Evolutionary conservation across 192 early-diverging fungal genomes (phyloP).

Genomic region (Podochytrium sp.): DNA sequence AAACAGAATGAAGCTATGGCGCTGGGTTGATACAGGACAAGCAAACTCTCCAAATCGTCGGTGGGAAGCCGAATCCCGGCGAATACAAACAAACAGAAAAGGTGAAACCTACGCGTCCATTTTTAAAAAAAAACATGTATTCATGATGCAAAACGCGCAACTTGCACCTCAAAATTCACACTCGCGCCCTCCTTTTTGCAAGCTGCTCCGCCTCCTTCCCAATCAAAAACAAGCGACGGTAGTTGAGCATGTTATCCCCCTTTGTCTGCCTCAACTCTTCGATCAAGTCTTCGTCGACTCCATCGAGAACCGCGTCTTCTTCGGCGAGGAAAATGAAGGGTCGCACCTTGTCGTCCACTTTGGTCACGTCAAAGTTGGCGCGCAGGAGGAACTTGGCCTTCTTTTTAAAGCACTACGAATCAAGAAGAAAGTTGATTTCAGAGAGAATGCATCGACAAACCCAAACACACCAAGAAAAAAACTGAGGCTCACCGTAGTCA

Average conservation of each 20-base stretch:
- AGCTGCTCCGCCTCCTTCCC: no score
- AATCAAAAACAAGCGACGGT: background rate
- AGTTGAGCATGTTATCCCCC: background rate
- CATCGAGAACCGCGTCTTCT: background rate
- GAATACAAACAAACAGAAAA: no score
- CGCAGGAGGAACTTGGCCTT: background rate
- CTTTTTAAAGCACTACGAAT: slow-evolving; percentile 5
- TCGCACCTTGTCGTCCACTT: background rate
- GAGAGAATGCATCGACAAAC: background rate
- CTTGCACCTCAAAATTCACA: background rate
- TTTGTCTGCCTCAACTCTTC: background rate
- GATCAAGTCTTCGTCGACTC: slow-evolving; percentile 3
- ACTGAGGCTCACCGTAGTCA: background rate
- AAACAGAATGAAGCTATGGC: no score
- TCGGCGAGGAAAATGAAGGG: background rate
- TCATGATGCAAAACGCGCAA: no score
- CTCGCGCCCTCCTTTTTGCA: background rate
- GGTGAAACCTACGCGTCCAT: no score
- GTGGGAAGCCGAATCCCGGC: no score
- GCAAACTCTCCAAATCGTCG: no score
- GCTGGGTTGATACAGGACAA: no score
- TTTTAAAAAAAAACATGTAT: no score
- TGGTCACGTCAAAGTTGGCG: background rate
- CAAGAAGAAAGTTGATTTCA: background rate
- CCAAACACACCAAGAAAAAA: background rate